These are phyloP conservation scores for Suillus americanus DNA, from an alignment of 768 basidiomycete species.

Conservation along the genomic window DNA sequence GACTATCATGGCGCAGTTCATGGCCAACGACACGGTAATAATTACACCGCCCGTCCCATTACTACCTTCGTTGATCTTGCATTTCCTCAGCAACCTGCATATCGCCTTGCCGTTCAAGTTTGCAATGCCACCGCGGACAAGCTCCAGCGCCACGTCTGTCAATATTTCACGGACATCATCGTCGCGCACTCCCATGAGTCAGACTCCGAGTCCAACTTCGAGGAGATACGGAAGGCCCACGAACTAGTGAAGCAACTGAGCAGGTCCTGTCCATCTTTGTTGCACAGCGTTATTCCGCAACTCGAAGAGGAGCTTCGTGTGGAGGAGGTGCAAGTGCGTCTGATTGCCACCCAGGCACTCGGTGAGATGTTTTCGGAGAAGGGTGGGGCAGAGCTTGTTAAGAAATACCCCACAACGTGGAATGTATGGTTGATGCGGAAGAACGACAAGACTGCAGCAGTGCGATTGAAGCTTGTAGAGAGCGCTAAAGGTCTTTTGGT, in stretches of 20 bases:
- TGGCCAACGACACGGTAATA: constrained; percentile 72
- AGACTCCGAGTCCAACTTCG: constrained; percentile 55
- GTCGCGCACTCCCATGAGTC: constrained; percentile 54
- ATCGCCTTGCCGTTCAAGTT: constrained; percentile 80
- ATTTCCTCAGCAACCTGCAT: constrained; percentile 61
- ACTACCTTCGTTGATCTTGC: constrained; percentile 6
- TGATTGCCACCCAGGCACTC: constrained; percentile 81
- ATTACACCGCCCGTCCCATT: background rate
- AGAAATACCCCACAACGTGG: constrained; percentile 86
- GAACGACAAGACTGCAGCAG: constrained; percentile 68
- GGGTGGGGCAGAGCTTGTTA: constrained; percentile 68
- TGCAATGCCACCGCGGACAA: constrained; percentile 84
- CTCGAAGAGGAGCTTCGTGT: constrained; percentile 88
- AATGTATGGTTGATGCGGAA: constrained; percentile 75
- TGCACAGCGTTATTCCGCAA: constrained; percentile 90
- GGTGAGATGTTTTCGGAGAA: constrained; percentile 90
- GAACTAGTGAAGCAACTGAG: constrained; percentile 83
- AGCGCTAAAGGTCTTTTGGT: constrained; percentile 57
- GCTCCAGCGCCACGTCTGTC: constrained; percentile 84
- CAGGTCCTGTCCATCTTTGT: constrained; percentile 72
- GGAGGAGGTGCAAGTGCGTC: constrained; percentile 66
- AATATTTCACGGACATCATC: constrained; percentile 92
- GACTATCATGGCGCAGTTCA: constrained; percentile 80
- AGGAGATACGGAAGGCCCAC: constrained; percentile 76
- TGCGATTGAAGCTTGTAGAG: constrained; percentile 82